Base-by-base conservation (phyloP, 2,329 filamentous ascomycete genomes). In the Aspergillus sp. region DNA sequence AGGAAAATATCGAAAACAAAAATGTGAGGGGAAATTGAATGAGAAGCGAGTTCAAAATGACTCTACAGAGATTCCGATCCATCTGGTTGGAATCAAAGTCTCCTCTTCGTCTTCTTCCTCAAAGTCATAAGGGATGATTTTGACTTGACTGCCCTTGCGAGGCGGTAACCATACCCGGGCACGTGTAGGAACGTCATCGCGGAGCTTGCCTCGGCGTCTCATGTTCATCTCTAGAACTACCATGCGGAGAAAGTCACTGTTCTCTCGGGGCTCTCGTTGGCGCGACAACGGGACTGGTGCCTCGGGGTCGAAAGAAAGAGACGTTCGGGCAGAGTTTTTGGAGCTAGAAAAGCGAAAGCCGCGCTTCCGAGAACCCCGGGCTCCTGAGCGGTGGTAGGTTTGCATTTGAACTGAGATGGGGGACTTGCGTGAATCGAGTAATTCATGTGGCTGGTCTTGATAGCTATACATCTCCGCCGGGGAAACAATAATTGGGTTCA, bases 221-320 rank as follows among this genome's bases (percentile, higher is more conserved):
- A 89, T 89, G 72, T 89, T 88, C 86, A 89, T 88, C 74, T 89
- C 87, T 52, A 89, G 78, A 11, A 89, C 87, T 17, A 88, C 85
- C 65, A 89, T 83, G 41, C 87, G 83, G 51, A 89, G 74, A 71
- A 89, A 89, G 68, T 89, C 83, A 65, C 83, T 80, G 72, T 89
- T 89, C 69, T 89, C 87, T 54, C 87, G 79, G 30, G 85, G 84
- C 68, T 89, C 87, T n/a, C 87, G 81, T 66, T 85, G 85, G 11
- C 85, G 83, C 17, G 82, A 79, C 54, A 79, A 74, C 3, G 82
- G 79, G 34, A 41, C 11, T 3, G 76, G 74, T 4, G 73, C 68
- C 50, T 76, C 75, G 11, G 72, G 71, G 51, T 76, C 74, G 25
- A 72, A 75, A 1, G 67, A 65, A 25, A 63, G 76, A 38, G 79